Percentiles rank a stretch among this genome's conserved stretches.
These are phyloP conservation scores for Penicillium psychrosexuale DNA, from an alignment of 2,329 filamentous ascomycete species.

Conservation along the genomic window DNA sequence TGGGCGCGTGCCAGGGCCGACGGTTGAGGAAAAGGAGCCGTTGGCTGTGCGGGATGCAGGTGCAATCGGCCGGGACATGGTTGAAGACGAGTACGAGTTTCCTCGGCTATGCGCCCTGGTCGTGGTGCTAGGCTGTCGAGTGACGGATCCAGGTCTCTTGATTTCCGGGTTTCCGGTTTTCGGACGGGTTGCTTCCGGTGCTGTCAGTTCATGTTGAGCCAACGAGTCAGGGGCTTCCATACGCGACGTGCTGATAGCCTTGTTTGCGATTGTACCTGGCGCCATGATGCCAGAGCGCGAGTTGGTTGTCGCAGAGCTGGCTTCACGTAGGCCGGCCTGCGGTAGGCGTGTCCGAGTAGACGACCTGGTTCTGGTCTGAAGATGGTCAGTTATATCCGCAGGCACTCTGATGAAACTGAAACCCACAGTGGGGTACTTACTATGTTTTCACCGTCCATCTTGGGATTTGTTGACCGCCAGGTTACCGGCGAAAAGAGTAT, in stretches of 20 bases:
- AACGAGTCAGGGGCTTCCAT: slow-evolving; percentile 13
- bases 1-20: slow-evolving; percentile 54
- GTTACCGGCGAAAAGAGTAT: slow-evolving; percentile 24
- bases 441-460: slow-evolving; percentile 36
- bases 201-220: slow-evolving; percentile 21
- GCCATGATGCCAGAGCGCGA: slow-evolving; percentile 48
- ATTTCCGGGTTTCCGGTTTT: slow-evolving; percentile 52
- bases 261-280: slow-evolving; percentile 45
- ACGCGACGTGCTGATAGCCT: slow-evolving; percentile 47
- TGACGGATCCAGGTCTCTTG: slow-evolving; percentile 24
- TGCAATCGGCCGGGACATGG: slow-evolving; percentile 38
- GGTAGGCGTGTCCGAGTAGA: slow-evolving; percentile 33
- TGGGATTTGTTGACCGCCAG: slow-evolving; percentile 23
- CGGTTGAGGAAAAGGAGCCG: slow-evolving; percentile 56
- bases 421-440: slow-evolving; percentile 18
- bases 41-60: slow-evolving; percentile 46
- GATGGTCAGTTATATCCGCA: background rate
- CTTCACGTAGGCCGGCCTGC: slow-evolving; percentile 45
- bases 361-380: slow-evolving; percentile 27
- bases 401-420: background rate
- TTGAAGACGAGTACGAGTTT: slow-evolving; percentile 37
- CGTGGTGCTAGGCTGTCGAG: slow-evolving; percentile 40
- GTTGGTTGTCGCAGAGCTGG: slow-evolving; percentile 54
- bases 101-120: slow-evolving; percentile 41
- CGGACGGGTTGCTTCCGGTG: slow-evolving; percentile 45